Evolutionary conservation across 2,329 filamentous ascomycete species (phyloP).

Genomic region (Rhinocladiella similis): DNA sequence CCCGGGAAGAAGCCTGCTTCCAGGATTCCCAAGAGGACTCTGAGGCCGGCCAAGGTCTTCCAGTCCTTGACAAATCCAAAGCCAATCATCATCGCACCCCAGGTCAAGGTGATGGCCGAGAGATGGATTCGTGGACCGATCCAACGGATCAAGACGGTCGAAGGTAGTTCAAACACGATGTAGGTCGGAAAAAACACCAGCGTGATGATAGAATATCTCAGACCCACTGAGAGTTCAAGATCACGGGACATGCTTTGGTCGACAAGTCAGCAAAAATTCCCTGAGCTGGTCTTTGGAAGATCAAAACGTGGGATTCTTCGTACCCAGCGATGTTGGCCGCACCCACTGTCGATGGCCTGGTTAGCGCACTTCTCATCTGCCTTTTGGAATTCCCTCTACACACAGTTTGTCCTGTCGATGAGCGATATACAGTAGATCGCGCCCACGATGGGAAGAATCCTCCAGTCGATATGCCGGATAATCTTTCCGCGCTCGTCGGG

Average conservation of each 20-base stretch:
- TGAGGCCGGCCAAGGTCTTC: constrained; percentile 28
- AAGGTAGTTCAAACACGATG: constrained; percentile 68
- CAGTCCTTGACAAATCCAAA: constrained; percentile 32
- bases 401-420: constrained; percentile 78
- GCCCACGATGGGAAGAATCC: constrained; percentile 62
- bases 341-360: too few relatives aligned
- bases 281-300: too few relatives aligned
- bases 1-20: constrained; percentile 68
- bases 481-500: too few relatives aligned
- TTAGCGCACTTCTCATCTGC: too few relatives aligned
- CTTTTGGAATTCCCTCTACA: too few relatives aligned
- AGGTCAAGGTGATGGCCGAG: constrained; percentile 35
- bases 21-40: constrained; percentile 58
- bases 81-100: constrained; percentile 44
- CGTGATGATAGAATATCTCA: constrained; percentile 25
- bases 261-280: too few relatives aligned
- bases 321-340: constrained; percentile 68
- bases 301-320: too few relatives aligned
- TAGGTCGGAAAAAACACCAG: constrained; percentile 75
- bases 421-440: constrained; percentile 72
- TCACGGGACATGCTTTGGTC: too few relatives aligned
- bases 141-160: constrained; percentile 66
- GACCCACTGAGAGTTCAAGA: too few relatives aligned
- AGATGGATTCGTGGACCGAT: constrained; percentile 51
- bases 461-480: constrained; percentile 67